phyloP scores from a whole-genome alignment of 441 rosid genomes.

The Syzygium syzygioides region DNA sequence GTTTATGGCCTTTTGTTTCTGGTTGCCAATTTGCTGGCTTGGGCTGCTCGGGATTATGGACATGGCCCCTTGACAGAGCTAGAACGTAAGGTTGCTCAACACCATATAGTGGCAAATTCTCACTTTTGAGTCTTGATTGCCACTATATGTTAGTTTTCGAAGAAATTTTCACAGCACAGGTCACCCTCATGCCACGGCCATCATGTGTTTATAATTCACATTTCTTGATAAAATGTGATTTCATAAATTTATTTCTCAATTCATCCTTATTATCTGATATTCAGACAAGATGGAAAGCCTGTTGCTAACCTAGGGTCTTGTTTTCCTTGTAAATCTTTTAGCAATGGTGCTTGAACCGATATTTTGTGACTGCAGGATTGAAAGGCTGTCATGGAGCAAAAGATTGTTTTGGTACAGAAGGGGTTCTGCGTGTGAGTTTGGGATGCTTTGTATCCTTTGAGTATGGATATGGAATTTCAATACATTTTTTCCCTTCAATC shows the following conservation, averaged over 20 bases:
- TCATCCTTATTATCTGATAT: neutral
- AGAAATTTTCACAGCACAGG: neutral
- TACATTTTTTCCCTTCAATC: neutral
- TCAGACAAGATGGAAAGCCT: neutral
- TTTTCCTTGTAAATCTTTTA: neutral
- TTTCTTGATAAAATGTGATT: neutral
- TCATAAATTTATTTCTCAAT: neutral
- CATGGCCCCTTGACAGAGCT: conserved; percentile 47
- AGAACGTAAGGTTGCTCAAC: conserved; percentile 47
- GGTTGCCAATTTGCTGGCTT: conserved; percentile 72
- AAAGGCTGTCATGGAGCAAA: conserved; percentile 56
- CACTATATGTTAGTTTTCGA: neutral
- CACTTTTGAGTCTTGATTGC: neutral
- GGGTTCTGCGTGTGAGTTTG: conserved; percentile 90
- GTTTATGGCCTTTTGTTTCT: conserved; percentile 79
- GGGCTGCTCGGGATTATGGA: conserved; percentile 93
- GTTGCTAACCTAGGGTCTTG: neutral
- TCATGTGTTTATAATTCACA: neutral
- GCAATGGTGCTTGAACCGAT: neutral
- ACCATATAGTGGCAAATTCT: neutral
- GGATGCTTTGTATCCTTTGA: conserved; percentile 94
- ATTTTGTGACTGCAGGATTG: conserved; percentile 39
- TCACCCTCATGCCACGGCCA: neutral
- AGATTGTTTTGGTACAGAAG: conserved; percentile 82
- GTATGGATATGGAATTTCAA: neutral